Base-by-base conservation (phyloP, 148 eudicot species). In the Spergularia bocconei region DNA sequence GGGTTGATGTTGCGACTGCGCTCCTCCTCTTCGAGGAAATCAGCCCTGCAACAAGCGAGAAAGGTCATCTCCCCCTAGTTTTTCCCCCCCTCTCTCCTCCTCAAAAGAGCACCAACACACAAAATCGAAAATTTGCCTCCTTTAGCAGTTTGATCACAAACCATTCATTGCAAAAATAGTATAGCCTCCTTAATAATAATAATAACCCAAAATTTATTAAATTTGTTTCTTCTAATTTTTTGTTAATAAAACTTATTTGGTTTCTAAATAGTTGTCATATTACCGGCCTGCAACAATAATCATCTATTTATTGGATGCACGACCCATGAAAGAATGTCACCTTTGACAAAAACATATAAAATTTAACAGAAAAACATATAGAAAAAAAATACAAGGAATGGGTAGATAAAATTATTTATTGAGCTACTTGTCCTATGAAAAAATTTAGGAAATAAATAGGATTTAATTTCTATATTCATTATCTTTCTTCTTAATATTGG, bases 31-130 rank as follows among this genome's bases (percentile, higher is more conserved):
- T 84, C 87, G 69, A 82, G 60, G 80, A 78, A 76, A 17, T 66
- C 80, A 36, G 76, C 73, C 75, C 77, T 84, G 72, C 91, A 90
- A 78, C 91, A 90, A 11, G 79, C 79, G 17, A 86, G 81, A 41
- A 88, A 73, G 63, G 72, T 76, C 83, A 80, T 80, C 53, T 64
- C 23, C 70, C 23, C 38, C 17, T 56, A 56, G 50, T 29, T 69
- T 70, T 78, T 71, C 80, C 82, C 85, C 76, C 55, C 57, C 60
- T 68, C 72, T 21, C 25, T 38, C 52, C 73, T 68, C 72, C 56
- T 56, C 63, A 60, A 77, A 64, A 36, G 58, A 58, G 21, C 56
- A 68, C 16, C 59, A n/a, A n/a, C 20, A 12, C 76, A 70, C 67
- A 29, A 73, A 60, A 59, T 19, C 16, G 56, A 48, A 63, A 58